Evolutionary conservation across 164 flowering plant species (phyloP), one percentile per base, ranked within the genome.

Genomic region (Echeveria elegans): DNA sequence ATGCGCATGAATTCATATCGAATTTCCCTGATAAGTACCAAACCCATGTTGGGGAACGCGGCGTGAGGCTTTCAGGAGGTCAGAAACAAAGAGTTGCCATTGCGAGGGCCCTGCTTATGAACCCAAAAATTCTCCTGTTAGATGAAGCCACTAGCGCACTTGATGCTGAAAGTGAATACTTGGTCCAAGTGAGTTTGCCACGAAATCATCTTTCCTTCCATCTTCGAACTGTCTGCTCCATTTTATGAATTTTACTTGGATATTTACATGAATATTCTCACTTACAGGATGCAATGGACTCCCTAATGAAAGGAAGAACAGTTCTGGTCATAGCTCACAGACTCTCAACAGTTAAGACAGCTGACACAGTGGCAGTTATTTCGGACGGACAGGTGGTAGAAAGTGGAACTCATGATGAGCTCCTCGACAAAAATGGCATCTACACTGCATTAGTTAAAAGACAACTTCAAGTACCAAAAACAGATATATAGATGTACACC

Each of bases 111-210:
- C 73, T 95, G 11, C 75, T 95, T 50, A 92, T 90, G 97, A 78
- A 95, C 74, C 99, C 99, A 1, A 92, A 74, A 75, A 75, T 92
- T 73, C 84, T 95, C 45, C 82, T 95, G 9, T 70, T 92, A 66
- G 99, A 95, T 81, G 99, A 95, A 79, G 99, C 99, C 64, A 95
- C 99, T 4, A 95, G 99, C 68, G 99, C 98, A 34, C 82, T 95
- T 24, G 99, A 95, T 78, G 99, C 98, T 31, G 98, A 95, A 66
- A 95, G 97, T 40, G 99, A 95, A 75, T 88, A 79, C 72, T 79
- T 95, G 12, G 99, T 95, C 58, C 98, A 95, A 68, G 75, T 29
- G 6, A 69, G 14, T 24, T 32, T 32, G 36, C n/a, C 14, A 34
- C 14, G 19, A 43, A 28, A 24, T 43, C 37, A 3, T 31, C 18